Base-by-base conservation (phyloP, 2,329 filamentous ascomycete species). In the Hysterium pulicare region DNA sequence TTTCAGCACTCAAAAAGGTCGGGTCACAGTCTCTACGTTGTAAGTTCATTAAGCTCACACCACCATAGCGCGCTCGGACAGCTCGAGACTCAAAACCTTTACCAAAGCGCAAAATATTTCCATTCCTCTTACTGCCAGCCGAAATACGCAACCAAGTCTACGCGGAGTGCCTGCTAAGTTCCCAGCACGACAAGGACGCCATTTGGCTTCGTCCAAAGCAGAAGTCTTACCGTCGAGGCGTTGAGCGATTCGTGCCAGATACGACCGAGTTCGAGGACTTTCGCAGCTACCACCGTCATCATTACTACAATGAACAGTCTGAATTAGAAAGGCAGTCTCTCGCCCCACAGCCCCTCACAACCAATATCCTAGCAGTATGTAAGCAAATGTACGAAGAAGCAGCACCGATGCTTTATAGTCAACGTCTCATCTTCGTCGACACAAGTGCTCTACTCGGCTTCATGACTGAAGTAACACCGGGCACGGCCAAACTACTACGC, bases 101-200 rank as follows among this genome's bases (percentile, higher is more conserved):
- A 5, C 46, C 48, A 13, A 41, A 42, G 20, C 33, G 41, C 16
- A 51, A 49, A 20, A 46, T 49, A n/a, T 50, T 54, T 38, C 51
- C 51, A 17, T 50, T 54, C 38, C 26, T 51, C 23, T 38, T 30
- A 2, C 41, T 54, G 1, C 51, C 51, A 2, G 41, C 46, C 3
- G 51, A 54, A 34, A 38, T 54, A 5, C 45, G 47, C 22, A 48
- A 50, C 28, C 33, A 30, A 15, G 51, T 53, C 30, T 53, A 50
- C 38, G 21, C 39, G 20, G 28, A 45, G 23, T 48, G 45, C 26
- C 40, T 54, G 15, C 40, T 28, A 26, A 7, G 5, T 39, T 6
- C 44, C 31, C 6, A 24, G 21, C 4, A 22, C 24, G 6, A 28
- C 17, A 19, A 28, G 30, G 32, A 41, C 19, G 37, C n/a, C 23